These are phyloP conservation scores for Gossypium aridum DNA, from an alignment of 441 rosid genomes.

Conservation along the genomic window DNA sequence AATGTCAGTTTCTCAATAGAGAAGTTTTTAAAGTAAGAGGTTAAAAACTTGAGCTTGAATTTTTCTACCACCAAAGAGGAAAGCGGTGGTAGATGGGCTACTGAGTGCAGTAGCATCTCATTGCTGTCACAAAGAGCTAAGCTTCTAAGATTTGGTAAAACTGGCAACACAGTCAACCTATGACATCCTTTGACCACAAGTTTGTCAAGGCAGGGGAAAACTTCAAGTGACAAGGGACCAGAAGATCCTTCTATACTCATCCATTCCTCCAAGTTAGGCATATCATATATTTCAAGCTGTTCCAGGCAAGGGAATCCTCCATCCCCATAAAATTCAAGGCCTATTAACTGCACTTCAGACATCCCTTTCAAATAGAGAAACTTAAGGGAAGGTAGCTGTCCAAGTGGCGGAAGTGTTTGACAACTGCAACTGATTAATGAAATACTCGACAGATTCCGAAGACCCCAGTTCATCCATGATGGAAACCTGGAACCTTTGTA, in stretches of 20 bases:
- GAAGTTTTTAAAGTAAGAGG: not conserved
- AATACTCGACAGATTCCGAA: constrained; percentile 11
- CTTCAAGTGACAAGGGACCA: not conserved
- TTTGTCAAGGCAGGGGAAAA: constrained; percentile 1
- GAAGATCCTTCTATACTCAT: not conserved
- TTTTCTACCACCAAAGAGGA: constrained; percentile 2
- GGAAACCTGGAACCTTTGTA: constrained; percentile 21
- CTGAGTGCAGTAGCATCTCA: constrained; percentile 3
- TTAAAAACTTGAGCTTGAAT: not conserved
- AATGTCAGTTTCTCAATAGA: constrained; percentile 4
- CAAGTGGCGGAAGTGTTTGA: constrained; percentile 20
- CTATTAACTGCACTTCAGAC: constrained; percentile 11
- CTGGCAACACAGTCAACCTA: constrained; percentile 5
- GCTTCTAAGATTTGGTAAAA: constrained; percentile 3
- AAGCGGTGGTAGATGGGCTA: not conserved
- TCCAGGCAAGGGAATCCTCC: constrained; percentile 12
- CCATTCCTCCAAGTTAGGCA: constrained; percentile 6
- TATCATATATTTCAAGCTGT: constrained; percentile 5
- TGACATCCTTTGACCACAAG: constrained; percentile 1
- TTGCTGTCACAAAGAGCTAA: constrained; percentile 10
- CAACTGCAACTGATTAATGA: constrained; percentile 6
- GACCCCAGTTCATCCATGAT: constrained; percentile 19
- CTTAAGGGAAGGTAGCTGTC: constrained; percentile 14
- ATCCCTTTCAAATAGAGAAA: constrained; percentile 3
- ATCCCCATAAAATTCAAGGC: constrained; percentile 1